A percentile compares a stretch with the other conserved stretches of the same genome.
phyloP scores from a whole-genome alignment of 208 protist genomes.

The Leishmania braziliensis region DNA sequence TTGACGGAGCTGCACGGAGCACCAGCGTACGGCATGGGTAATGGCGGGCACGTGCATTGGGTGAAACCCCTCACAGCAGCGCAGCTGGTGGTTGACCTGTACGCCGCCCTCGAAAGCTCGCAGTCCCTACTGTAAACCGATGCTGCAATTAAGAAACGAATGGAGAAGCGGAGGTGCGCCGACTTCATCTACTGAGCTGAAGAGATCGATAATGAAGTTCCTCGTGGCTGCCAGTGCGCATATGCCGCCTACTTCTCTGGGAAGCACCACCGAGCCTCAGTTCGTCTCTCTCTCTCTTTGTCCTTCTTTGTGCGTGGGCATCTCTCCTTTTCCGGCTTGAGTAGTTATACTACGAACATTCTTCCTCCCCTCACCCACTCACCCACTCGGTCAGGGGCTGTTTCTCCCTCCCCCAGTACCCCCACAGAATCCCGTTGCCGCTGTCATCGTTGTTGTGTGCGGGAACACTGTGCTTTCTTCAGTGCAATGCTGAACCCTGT shows the following conservation, averaged over 20 bases:
- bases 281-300: not conserved
- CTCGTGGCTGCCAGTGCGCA: not conserved
- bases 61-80: conserved; percentile 20
- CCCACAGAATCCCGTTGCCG: not conserved
- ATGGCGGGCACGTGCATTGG: conserved; percentile 21
- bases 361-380: not conserved
- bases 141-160: too few relatives aligned
- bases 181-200: not conserved
- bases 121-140: conserved; percentile 9
- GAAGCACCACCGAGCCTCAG: not conserved
- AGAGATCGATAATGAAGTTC: not conserved
- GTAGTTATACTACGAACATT: not conserved
- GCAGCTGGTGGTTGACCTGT: conserved; percentile 23
- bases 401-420: not conserved
- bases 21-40: conserved; percentile 11
- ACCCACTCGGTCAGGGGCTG: not conserved
- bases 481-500: not conserved
- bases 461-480: not conserved
- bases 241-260: not conserved
- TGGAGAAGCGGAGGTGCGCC: not conserved
- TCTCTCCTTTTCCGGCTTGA: not conserved
- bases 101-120: conserved; percentile 26
- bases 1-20: conserved; percentile 49
- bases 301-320: not conserved
- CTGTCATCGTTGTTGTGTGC: not conserved